Base-by-base conservation (phyloP, 768 basidiomycete species). In the Agaricus subrufescens region DNA sequence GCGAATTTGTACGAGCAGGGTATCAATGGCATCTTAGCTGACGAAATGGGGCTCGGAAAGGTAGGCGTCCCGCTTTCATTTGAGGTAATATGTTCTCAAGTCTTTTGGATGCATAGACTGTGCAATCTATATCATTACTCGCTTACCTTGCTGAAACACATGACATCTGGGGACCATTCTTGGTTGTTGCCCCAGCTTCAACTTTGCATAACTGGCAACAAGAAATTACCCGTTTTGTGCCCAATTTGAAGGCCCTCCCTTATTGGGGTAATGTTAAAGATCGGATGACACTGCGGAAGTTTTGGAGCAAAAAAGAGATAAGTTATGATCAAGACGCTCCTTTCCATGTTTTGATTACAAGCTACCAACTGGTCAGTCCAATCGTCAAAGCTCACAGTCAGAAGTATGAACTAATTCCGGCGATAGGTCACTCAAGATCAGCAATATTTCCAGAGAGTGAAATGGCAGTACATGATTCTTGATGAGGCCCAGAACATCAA, bases 391-490 rank as follows among this genome's bases (percentile, higher is more conserved):
- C 7, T 38, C 14, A n/a, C n/a, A 26, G 31, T 6, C 11, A 31
- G 15, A 8, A 11, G 1, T 34, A 30, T 15, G 52, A n/a, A 52
- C 29, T 42, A 30, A 47, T 56, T 27, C 25, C 31, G 38, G 46
- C 26, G 4, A 0, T 63, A 94, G 91, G 86, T 96, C 47, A 94
- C 93, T 2, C 90, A 92, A 75, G 97, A 98, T 67, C 94, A 97
- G 66, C 92, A 98, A 63, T 97, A 99, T 72, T 96, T 99, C 73
- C 92, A 97, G 66, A 84, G 91, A 39, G 88, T 98, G 60, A 96
- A 94, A 66, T 99, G 97, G 97, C 97, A 99, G 72, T 99, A 98
- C 68, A 98, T 98, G 96, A 84, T 99, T 57, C 79, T 99, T n/a
- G 97, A 99, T 64, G 97, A 99, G 71, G 97, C 97, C 2, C 97